Evolutionary conservation across 1,284 basidiomycete species (phyloP).

Genomic region (Cutaneotrichosporon arboriforme): DNA sequence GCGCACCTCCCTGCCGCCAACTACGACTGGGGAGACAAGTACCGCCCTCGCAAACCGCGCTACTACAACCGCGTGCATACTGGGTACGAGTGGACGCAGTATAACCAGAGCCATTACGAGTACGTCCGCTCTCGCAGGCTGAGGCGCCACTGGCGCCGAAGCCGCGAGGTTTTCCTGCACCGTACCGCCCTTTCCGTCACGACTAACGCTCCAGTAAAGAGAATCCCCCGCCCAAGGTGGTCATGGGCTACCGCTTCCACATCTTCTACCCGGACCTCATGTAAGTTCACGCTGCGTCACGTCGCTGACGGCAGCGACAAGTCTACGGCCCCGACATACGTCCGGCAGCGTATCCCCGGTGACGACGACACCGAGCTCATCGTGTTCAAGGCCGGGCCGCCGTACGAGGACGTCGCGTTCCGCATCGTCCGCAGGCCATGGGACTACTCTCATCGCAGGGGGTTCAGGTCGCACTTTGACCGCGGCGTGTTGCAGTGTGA

Average conservation of each 20-base stretch:
- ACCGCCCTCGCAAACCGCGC: conserved; percentile 92
- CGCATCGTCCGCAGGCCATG: conserved; percentile 95
- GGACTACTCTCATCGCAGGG: conserved; percentile 80
- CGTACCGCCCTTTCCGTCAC: too few relatives aligned
- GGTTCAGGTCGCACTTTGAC: conserved; percentile 56
- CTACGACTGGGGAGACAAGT: conserved; percentile 99
- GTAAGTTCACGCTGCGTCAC: conserved; percentile 20
- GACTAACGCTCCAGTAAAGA: conserved; percentile 56
- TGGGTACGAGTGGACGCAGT: conserved; percentile 99
- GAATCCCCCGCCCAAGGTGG: conserved; percentile 94
- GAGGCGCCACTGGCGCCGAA: neutral
- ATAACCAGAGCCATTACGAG: conserved; percentile 99
- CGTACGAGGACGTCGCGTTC: conserved; percentile 98
- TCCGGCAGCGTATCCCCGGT: conserved; percentile 81
- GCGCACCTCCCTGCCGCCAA: conserved; percentile 54
- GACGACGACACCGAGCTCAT: conserved; percentile 92
- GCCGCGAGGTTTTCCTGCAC: too few relatives aligned
- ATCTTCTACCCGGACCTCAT: conserved; percentile 49
- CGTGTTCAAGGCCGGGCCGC: conserved; percentile 92
- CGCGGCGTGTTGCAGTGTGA: conserved; percentile 53
- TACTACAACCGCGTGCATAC: conserved; percentile 99
- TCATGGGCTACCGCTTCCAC: conserved; percentile 91
- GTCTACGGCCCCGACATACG: conserved; percentile 89
- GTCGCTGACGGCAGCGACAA: conserved; percentile 60
- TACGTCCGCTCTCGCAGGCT: conserved; percentile 51